Evolutionary conservation across 208 protist genomes (phyloP).

Genomic region (Crithidia mellificae): DNA sequence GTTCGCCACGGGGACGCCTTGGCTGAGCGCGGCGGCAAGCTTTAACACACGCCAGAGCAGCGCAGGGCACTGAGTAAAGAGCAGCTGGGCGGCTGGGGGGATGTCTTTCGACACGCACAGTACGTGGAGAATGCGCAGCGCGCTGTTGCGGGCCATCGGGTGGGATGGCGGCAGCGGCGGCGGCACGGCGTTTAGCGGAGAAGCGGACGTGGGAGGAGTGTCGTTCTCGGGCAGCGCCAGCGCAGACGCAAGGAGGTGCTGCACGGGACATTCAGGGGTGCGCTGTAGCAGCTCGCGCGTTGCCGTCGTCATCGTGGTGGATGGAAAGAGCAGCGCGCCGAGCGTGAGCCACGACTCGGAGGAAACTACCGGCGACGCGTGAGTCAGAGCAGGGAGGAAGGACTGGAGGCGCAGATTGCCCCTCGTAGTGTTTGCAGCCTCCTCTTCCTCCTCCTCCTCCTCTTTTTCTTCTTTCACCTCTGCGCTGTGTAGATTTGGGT

Average conservation of each 20-base stretch:
- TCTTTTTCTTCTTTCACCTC: not conserved
- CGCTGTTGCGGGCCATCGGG: conserved; percentile 29
- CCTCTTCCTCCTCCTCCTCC: no score
- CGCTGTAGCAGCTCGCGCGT: conserved; percentile 7
- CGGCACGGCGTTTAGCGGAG: not conserved
- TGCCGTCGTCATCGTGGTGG: not conserved
- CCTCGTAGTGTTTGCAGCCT: no score
- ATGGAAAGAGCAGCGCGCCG: conserved; percentile 30
- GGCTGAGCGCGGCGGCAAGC: conserved; percentile 23
- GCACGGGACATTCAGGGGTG: conserved; percentile 20
- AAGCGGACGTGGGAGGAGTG: not conserved
- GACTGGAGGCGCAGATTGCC: conserved; percentile 1
- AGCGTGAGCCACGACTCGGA: conserved; percentile 56
- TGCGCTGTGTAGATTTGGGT: not conserved
- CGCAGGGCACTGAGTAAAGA: conserved; percentile 57
- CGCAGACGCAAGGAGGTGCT: conserved; percentile 24
- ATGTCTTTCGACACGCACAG: conserved; percentile 26
- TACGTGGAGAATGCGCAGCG: conserved; percentile 27
- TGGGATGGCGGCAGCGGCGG: conserved; percentile 5
- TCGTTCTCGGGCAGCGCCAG: conserved; percentile 23
- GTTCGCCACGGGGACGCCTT: conserved; percentile 15
- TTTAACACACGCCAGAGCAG: conserved; percentile 57
- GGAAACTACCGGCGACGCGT: conserved; percentile 43
- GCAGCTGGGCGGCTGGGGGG: conserved; percentile 25
- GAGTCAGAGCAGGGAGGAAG: conserved; percentile 31